Conservation (phyloP, 1,284 basidiomycete species). For the Rhodotorula sp. region DNA sequence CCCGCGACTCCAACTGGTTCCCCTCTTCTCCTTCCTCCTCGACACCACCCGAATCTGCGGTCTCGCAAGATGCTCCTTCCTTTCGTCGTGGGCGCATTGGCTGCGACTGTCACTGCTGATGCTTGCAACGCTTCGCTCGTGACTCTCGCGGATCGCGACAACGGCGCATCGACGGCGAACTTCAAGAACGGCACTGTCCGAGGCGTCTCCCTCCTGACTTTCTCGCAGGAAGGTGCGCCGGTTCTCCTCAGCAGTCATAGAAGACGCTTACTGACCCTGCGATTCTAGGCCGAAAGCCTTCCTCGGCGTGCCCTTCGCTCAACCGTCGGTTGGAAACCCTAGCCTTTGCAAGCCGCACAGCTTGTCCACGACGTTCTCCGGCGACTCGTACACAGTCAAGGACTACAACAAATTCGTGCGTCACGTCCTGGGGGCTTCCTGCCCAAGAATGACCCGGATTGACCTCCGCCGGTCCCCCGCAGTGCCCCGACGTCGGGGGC, state of each 20-base stretch:
- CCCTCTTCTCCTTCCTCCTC: neutral
- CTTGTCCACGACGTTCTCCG: constrained; percentile 31
- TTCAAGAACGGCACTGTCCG: constrained; percentile 26
- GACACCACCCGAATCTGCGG: neutral
- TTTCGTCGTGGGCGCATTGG: neutral
- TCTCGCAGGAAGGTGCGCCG: constrained; percentile 15
- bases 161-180: neutral
- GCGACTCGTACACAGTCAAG: constrained; percentile 1
- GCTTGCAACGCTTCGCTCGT: neutral
- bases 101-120: neutral
- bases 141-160: neutral
- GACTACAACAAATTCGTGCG: constrained; percentile 23
- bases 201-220: constrained; percentile 9
- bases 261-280: neutral
- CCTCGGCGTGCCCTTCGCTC: constrained; percentile 59
- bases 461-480: too few species aligned
- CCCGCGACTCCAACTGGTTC: neutral
- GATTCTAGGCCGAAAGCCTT: constrained; percentile 12
- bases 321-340: constrained; percentile 53
- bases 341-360: constrained; percentile 56
- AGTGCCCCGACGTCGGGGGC: constrained; percentile 31
- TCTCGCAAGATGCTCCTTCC: neutral
- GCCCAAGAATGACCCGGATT: too few species aligned
- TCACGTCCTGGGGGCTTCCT: too few species aligned
- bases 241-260: neutral